These are phyloP conservation scores for Euphorbia schlechtendalii DNA, from an alignment of 441 rosid species.

Conservation along the genomic window DNA sequence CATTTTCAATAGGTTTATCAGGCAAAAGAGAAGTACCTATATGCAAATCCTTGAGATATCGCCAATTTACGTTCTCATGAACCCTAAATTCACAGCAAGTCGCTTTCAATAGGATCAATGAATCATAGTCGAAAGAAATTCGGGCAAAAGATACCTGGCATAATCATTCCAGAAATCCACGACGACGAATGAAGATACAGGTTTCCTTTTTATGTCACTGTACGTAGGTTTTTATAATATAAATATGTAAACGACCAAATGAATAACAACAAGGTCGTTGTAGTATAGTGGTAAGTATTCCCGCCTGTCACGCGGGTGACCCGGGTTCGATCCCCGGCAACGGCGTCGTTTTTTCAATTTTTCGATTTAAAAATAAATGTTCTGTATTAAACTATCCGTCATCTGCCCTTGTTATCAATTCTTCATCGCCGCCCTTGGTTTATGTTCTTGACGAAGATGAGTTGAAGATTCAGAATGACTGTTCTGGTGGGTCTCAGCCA, in stretches of 20 bases:
- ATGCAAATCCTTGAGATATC: conserved; percentile 13
- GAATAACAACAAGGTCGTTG: conserved; percentile 25
- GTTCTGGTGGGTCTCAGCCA: not conserved
- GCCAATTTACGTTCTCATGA: conserved; percentile 10
- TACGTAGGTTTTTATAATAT: too few relatives aligned
- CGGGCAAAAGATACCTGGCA: too few relatives aligned
- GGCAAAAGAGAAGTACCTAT: not conserved
- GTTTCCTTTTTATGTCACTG: too few relatives aligned
- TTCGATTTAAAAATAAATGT: too few relatives aligned
- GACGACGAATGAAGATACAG: too few relatives aligned
- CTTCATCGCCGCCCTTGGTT: conserved; percentile 78
- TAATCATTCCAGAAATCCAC: too few relatives aligned
- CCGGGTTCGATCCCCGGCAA: conserved; percentile 96
- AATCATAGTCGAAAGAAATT: conserved; percentile 1
- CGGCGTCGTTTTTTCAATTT: too few relatives aligned
- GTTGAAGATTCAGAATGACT: conserved; percentile 46
- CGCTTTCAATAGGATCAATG: not conserved
- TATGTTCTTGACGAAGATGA: conserved; percentile 93
- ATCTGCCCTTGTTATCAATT: too few relatives aligned
- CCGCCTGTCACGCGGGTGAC: conserved; percentile 95
- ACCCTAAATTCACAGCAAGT: not conserved
- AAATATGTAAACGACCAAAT: too few relatives aligned
- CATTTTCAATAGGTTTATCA: conserved; percentile 3
- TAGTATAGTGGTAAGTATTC: conserved; percentile 94
- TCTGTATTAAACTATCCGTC: too few relatives aligned